Evolutionary conservation across 73 alveolate species (phyloP).

Genomic region (Paramecium sexaurelia): DNA sequence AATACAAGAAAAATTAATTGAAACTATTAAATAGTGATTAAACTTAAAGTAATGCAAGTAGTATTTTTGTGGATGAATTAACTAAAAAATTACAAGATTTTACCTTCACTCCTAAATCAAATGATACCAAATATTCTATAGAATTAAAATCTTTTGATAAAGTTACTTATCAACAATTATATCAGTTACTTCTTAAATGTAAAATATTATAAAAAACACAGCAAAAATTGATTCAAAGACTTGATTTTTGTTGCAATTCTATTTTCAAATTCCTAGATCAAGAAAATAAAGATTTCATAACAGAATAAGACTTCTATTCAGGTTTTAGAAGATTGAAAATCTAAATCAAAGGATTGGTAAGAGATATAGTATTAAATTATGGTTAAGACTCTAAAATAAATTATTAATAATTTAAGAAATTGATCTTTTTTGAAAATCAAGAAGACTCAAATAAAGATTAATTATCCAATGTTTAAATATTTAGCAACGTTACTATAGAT

Average conservation of each 20-base stretch:
- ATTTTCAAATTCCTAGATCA: background rate
- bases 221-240: background rate
- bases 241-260: background rate
- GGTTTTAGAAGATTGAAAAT: background rate
- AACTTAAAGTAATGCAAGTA: conserved; percentile 5
- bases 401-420: background rate
- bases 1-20: background rate
- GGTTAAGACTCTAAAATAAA: background rate
- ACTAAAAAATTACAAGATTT: background rate
- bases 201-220: background rate
- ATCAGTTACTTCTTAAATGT: background rate
- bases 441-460: background rate
- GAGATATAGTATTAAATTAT: background rate
- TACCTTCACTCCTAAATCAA: background rate
- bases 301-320: background rate
- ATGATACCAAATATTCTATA: background rate
- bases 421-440: background rate
- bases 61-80: background rate
- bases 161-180: background rate
- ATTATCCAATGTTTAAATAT: background rate
- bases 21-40: background rate
- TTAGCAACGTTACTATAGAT: background rate
- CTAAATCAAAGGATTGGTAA: background rate
- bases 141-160: background rate
- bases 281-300: background rate